Base-by-base conservation (phyloP, 2,329 filamentous ascomycete species). In the Sporothrix sp. region DNA sequence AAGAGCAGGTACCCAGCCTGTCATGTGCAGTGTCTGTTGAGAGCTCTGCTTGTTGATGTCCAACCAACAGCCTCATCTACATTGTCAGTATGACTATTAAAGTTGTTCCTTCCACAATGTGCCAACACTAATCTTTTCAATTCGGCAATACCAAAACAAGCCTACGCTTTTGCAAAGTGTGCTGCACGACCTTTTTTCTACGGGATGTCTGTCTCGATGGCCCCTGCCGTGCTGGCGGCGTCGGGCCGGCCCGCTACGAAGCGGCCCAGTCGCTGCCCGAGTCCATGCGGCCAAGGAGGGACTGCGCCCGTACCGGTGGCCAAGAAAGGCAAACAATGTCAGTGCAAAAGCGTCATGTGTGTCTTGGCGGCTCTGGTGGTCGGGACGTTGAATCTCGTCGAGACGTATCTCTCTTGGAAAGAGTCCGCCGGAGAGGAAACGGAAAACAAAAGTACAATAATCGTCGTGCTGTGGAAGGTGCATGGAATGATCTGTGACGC, bases 181-280 rank as follows among this genome's bases (percentile, higher is more conserved):
- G n/a, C n/a, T n/a, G n/a, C n/a, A n/a, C n/a, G n/a, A n/a, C n/a
- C n/a, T n/a, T n/a, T n/a, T n/a, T n/a, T n/a, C n/a, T n/a, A n/a
- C 43, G 30, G 4, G 43, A 35, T 2, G 28, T 30, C 16, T 45
- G 30, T 4, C 43, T 18, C 1, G 43, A 45, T 5, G 30, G 30
- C 4, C 48, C 53, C 9, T 51, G 50, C 3, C 50, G 48, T 2
- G 18, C 46, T 3, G 47, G 25, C 25, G 47, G 50, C 7, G 49
- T 52, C 25, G 60, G 59, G 3, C 60, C 59, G 18, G 54, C 47
- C 30, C 60, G 57, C 44, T 62, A 42, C 53, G 62, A 58, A 0
- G 56, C 48, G 48, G 60, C 61, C 60, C 60, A 63, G 40, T 62
- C 61, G 56, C 58, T 59, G 52, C 60, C 60, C 23, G 57, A 51